These are phyloP conservation scores for Umbelopsis isabellina DNA, from an alignment of 192 early-diverging fungal species.

Conservation along the genomic window DNA sequence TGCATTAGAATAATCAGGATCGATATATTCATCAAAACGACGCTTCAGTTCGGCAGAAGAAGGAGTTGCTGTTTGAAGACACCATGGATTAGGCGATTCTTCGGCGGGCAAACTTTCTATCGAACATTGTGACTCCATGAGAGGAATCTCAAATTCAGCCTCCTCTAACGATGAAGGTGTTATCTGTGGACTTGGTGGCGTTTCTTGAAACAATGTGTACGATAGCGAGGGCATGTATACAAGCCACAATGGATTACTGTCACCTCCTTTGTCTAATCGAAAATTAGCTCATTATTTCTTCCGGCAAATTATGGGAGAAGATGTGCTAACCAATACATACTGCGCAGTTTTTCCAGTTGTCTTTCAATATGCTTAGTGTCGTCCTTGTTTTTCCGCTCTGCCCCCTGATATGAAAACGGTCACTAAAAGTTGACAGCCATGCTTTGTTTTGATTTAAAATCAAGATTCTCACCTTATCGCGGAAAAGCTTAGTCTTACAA, in stretches of 20 bases:
- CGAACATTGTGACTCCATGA: conserved; percentile 11
- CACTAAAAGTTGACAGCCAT: not conserved
- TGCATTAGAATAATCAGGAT: conserved; percentile 14
- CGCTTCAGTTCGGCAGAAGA: conserved; percentile 17
- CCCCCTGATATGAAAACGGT: conserved; percentile 48
- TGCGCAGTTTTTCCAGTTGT: conserved; percentile 62
- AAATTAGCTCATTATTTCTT: not conserved
- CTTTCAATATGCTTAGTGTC: conserved; percentile 77
- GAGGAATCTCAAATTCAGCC: conserved; percentile 5
- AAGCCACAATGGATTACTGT: conserved; percentile 52
- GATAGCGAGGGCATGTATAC: conserved; percentile 10
- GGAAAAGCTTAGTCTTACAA: conserved; percentile 72
- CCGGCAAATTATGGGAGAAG: not conserved
- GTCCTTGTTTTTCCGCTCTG: conserved; percentile 82
- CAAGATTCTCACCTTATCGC: conserved; percentile 61
- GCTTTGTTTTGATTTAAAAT: not conserved
- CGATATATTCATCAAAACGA: conserved; percentile 19
- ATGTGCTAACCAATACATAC: conserved; percentile 23
- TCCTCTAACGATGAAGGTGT: conserved; percentile 5
- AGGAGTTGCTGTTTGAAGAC: not conserved
- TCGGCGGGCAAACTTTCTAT: not conserved
- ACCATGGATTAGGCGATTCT: not conserved
- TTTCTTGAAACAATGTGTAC: conserved; percentile 3
- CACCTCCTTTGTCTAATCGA: conserved; percentile 38
- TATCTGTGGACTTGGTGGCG: conserved; percentile 2